Evolutionary conservation across 148 eudicot species (phyloP).

Genomic region (Fagopyrum esculentum): DNA sequence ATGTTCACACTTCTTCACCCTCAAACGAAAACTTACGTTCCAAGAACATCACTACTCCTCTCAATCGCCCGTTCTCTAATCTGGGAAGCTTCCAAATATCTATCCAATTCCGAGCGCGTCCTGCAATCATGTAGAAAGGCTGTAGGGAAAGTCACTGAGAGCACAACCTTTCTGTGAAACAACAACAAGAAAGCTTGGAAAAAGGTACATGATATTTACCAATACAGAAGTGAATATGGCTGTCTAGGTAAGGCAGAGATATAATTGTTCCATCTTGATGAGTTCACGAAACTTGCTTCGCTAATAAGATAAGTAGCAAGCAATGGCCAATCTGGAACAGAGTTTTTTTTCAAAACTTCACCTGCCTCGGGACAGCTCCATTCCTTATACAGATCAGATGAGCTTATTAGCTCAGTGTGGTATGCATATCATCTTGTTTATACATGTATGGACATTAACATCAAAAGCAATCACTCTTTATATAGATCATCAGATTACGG

Average conservation of each 20-base stretch:
- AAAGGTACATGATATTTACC: constrained; percentile 37
- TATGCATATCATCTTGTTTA: background rate
- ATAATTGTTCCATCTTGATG: constrained; percentile 90
- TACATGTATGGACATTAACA: background rate
- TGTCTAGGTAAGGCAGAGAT: constrained; percentile 95
- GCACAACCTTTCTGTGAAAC: constrained; percentile 32
- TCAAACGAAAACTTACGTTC: constrained; percentile 58
- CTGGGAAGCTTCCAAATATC: constrained; percentile 91
- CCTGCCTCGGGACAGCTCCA: constrained; percentile 91
- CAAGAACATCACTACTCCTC: constrained; percentile 79
- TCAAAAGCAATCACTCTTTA: background rate
- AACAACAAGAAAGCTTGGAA: constrained; percentile 7
- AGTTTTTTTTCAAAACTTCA: constrained; percentile 48
- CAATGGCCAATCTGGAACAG: constrained; percentile 97
- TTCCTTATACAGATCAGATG: constrained; percentile 37
- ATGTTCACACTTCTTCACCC: background rate
- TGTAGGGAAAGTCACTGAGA: constrained; percentile 57
- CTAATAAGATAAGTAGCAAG: constrained; percentile 91
- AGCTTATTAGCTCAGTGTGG: background rate
- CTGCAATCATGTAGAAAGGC: constrained; percentile 75
- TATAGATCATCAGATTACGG: background rate
- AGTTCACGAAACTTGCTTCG: constrained; percentile 66
- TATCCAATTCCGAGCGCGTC: constrained; percentile 90
- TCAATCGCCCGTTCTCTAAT: constrained; percentile 88
- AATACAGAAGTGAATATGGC: constrained; percentile 92